phyloP scores from a whole-genome alignment of 2,329 filamentous ascomycete genomes.

The Westerdykella aurantiaca region DNA sequence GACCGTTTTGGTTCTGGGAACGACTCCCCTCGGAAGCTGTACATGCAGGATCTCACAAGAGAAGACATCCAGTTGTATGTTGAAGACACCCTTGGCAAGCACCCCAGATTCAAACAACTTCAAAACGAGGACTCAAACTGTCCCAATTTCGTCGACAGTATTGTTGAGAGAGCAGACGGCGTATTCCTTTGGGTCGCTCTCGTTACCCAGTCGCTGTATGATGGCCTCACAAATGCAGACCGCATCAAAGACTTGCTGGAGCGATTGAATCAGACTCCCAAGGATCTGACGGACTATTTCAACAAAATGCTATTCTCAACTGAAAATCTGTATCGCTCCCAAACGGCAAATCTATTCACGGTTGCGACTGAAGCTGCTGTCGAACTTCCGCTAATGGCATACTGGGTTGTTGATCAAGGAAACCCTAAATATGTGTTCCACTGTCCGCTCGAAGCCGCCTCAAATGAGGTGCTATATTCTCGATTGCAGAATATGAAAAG shows the following conservation, averaged over 20 bases:
- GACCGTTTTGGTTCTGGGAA: constrained; percentile 1
- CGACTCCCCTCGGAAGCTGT: background rate
- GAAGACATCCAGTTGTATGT: constrained; percentile 23
- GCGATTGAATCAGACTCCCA: constrained; percentile 1
- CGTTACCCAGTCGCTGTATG: background rate
- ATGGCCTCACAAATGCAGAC: constrained; percentile 1
- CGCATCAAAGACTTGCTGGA: background rate
- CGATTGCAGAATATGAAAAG: too few relatives aligned
- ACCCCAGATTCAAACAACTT: background rate
- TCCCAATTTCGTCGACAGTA: background rate
- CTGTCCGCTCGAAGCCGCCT: too few relatives aligned
- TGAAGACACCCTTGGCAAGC: constrained; percentile 16
- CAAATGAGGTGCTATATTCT: too few relatives aligned
- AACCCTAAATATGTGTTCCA: too few relatives aligned
- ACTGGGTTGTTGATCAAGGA: too few relatives aligned
- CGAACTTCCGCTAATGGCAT: too few relatives aligned
- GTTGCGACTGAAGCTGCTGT: too few relatives aligned
- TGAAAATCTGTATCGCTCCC: too few relatives aligned
- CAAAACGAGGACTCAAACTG: background rate
- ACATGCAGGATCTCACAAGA: constrained; percentile 1
- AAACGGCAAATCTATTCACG: too few relatives aligned
- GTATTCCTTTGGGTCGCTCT: constrained; percentile 8
- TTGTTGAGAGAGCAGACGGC: constrained; percentile 2
- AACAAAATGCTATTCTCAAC: too few relatives aligned
- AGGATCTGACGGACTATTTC: background rate